phyloP scores from a whole-genome alignment of 1,139 yeast species.

The Taphrina pruni region DNA sequence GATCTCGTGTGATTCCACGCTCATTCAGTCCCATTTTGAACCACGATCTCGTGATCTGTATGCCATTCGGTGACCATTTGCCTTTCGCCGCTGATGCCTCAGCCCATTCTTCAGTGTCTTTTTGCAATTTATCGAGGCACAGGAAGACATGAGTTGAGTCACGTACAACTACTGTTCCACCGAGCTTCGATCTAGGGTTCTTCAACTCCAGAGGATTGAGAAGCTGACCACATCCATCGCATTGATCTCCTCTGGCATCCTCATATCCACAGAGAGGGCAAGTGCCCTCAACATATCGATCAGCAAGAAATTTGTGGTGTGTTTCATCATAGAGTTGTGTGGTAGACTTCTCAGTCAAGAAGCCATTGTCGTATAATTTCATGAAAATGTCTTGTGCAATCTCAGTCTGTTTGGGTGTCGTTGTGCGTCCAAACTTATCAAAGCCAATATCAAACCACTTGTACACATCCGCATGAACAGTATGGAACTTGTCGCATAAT shows the following conservation, averaged over 20 bases:
- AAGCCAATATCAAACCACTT: slow-evolving; percentile 97
- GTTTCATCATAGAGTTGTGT: slow-evolving; percentile 89
- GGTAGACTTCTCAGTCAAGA: slow-evolving; percentile 81
- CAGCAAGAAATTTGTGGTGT: slow-evolving; percentile 91
- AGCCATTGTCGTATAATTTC: slow-evolving; percentile 74
- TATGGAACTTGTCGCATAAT: slow-evolving; percentile 87
- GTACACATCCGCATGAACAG: slow-evolving; percentile 84
- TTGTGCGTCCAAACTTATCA: slow-evolving; percentile 95
- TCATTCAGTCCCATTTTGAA: slow-evolving; percentile 90
- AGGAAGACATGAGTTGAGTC: slow-evolving; percentile 86
- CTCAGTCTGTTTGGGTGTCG: slow-evolving; percentile 87
- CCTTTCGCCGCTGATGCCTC: slow-evolving; percentile 71
- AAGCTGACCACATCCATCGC: slow-evolving; percentile 92
- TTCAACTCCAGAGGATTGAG: slow-evolving; percentile 91
- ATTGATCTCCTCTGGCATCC: slow-evolving; percentile 99
- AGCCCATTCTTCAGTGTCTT: slow-evolving; percentile 74
- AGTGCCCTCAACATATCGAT: slow-evolving; percentile 94
- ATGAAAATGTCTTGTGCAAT: slow-evolving; percentile 92
- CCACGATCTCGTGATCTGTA: slow-evolving; percentile 88
- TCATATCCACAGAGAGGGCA: slow-evolving; percentile 95
- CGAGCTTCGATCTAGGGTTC: slow-evolving; percentile 93
- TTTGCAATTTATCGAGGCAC: slow-evolving; percentile 81
- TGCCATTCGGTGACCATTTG: slow-evolving; percentile 89
- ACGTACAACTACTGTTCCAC: slow-evolving; percentile 77
- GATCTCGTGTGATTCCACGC: slow-evolving; percentile 95